Base-by-base conservation (phyloP, 2,329 filamentous ascomycete species). In the Ophiosphaerella korrae region DNA sequence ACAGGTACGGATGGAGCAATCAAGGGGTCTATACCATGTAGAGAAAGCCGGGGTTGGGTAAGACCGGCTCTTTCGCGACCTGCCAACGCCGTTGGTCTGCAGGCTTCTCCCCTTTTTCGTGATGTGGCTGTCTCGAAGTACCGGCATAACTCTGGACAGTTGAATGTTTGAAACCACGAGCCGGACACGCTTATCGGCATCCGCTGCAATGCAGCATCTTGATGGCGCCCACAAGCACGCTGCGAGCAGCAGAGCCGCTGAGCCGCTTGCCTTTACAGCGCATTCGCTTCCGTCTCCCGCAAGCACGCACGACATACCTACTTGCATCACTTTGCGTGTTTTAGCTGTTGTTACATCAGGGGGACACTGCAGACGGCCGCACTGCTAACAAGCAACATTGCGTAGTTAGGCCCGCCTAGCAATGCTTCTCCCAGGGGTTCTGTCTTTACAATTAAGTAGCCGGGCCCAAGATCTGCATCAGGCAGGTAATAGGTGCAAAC, bases 271-370 rank as follows among this genome's bases (percentile, higher is more conserved):
- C 52, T 55, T 58, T 45, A 57, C 57, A 45, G 48, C 49, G 55
- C 59, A 58, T 60, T 64, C 66, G 62, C 62, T 63, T 63, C 66
- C 58, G 57, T 57, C 37, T 60, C 60, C 63, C 14, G 29, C 39
- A 13, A 63, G 66, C 66, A 58, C 57, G 70, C 69, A 72, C 67
- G 67, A 71, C 68, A 72, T 72, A 61, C 47, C 48, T 67, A 48
- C 65, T 40, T 69, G 67, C 68, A 59, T 70, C 26, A 57, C 50
- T 48, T 57, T 64, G 64, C 58, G 58, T 62, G 48, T 64, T 64
- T 54, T 58, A 32, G 64, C 62, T 62, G 42, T 53, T 51, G 58
- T 62, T 52, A 47, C 57, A 60, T 63, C 48, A 60, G 58, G 64
- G 64, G 59, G 60, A 61, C 66, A 65, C 66, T 63, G 61, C 63